Evolutionary conservation across 106 monocot species (phyloP).

Genomic region (Acorus calamus): DNA sequence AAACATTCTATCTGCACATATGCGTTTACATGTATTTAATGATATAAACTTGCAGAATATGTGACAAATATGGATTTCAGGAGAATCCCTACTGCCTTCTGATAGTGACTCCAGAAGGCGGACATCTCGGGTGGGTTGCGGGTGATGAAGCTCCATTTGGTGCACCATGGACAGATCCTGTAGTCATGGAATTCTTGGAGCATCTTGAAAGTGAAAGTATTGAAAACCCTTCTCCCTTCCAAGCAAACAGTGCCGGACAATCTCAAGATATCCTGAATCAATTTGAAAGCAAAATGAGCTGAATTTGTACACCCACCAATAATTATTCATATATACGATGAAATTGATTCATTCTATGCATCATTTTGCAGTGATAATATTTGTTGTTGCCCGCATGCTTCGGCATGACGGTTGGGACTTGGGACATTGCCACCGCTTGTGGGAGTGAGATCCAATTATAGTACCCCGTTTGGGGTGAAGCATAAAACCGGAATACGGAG

Average conservation of each 20-base stretch:
- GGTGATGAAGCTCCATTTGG: conserved; percentile 83
- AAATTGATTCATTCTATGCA: too few species aligned
- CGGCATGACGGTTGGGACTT: too few species aligned
- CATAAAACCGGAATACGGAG: too few species aligned
- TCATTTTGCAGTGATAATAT: too few species aligned
- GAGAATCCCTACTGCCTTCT: conserved; percentile 68
- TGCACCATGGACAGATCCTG: conserved; percentile 82
- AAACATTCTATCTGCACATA: neutral
- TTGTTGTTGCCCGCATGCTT: too few species aligned
- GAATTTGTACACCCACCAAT: too few species aligned
- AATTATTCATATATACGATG: too few species aligned
- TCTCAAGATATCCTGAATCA: neutral
- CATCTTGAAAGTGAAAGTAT: conserved; percentile 25
- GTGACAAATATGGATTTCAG: conserved; percentile 17
- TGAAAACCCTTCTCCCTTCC: neutral
- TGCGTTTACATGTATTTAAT: neutral
- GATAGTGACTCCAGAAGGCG: conserved; percentile 83
- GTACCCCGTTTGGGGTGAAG: too few species aligned
- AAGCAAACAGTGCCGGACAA: neutral
- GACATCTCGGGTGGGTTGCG: conserved; percentile 92
- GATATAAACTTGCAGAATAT: neutral
- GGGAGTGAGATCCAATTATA: too few species aligned
- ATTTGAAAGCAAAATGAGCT: too few species aligned
- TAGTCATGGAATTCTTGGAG: conserved; percentile 84
- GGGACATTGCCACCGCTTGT: too few species aligned